Evolutionary conservation across 768 basidiomycete species (phyloP).

Genomic region (Tricholoma flavovirens): DNA sequence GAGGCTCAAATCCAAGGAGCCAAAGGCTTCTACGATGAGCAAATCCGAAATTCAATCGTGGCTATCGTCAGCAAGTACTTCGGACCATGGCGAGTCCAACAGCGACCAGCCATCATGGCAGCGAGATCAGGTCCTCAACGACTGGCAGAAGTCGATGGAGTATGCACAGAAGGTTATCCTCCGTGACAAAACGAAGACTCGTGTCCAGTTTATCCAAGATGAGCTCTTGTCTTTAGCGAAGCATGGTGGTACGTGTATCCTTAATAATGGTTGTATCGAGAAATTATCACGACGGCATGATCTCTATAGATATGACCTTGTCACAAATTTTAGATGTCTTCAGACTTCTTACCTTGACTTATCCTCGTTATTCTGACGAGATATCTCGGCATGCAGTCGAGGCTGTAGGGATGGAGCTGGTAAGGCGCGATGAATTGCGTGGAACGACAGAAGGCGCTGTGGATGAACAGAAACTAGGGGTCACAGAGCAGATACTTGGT

Average conservation of each 20-base stretch:
- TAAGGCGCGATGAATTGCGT: constrained; percentile 55
- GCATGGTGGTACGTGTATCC: constrained; percentile 44
- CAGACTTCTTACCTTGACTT: constrained; percentile 65
- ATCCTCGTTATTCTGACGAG: constrained; percentile 72
- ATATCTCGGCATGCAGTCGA: constrained; percentile 70
- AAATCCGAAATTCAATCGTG: constrained; percentile 60
- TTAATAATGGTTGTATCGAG: constrained; percentile 3
- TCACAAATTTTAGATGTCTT: constrained; percentile 67
- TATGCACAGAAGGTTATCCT: constrained; percentile 48
- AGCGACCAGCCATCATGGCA: constrained; percentile 37
- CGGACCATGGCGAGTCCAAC: constrained; percentile 27
- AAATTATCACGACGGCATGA: neutral
- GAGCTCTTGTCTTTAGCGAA: constrained; percentile 52
- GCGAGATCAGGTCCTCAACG: constrained; percentile 42
- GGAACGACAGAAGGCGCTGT: constrained; percentile 33
- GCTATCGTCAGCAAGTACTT: constrained; percentile 42
- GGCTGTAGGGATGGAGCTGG: constrained; percentile 55
- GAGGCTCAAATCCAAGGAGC: constrained; percentile 47
- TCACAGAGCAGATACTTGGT: constrained; percentile 65
- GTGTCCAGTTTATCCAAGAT: constrained; percentile 57
- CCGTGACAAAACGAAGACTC: constrained; percentile 45
- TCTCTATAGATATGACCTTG: constrained; percentile 49
- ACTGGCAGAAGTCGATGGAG: constrained; percentile 52
- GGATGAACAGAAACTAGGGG: constrained; percentile 46
- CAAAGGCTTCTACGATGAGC: constrained; percentile 31